Base-by-base conservation (phyloP, 2,329 filamentous ascomycete species). In the Aurifilum marmelostoma region DNA sequence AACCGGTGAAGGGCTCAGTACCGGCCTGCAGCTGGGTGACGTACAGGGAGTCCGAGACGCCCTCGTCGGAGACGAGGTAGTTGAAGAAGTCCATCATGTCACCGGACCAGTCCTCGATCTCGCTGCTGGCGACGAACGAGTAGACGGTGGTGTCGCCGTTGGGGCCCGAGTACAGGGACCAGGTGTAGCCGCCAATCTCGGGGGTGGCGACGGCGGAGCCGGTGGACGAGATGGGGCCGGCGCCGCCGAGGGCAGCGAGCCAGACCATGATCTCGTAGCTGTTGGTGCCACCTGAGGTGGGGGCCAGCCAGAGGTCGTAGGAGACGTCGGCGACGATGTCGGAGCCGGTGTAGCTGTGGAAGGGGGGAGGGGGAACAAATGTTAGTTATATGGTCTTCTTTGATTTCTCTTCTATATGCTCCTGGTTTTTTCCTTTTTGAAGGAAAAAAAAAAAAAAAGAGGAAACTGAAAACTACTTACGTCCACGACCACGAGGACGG, bases 231-330 rank as follows among this genome's bases (percentile, higher is more conserved):
- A 89, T 89, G 50, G 88, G 87, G 0, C 85, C 85, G 1, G 87
- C 87, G 66, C 86, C 87, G 39, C 87, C 88, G 61, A 87, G 79
- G 2, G 83, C 82, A 1, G 81, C 84, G 60, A 89, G 80, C 88
- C 88, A 91, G 74, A 90, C 82, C 88, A 91, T 90, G 76, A 90
- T 83, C 78, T 90, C 88, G 76, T 88, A 89, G 74, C 87, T 79
- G 37, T 83, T 74, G 7, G 69, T 75, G 61, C 76, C 77, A 1
- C 83, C 79, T 14, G 81, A 80, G 16, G 83, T 81, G 21, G 79
- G 79, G 18, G 80, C 80, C 41, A 87, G 87, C 81, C 89, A 90
- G 54, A 89, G 77, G 75, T 89, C 87, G 75, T 89, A 90, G 18
- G 87, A 79, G 2, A 90, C 88, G 74, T 90, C 81, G 52, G 85